Base-by-base conservation (phyloP, 2,329 filamentous ascomycete genomes). In the Neoarthrinium moseri region DNA sequence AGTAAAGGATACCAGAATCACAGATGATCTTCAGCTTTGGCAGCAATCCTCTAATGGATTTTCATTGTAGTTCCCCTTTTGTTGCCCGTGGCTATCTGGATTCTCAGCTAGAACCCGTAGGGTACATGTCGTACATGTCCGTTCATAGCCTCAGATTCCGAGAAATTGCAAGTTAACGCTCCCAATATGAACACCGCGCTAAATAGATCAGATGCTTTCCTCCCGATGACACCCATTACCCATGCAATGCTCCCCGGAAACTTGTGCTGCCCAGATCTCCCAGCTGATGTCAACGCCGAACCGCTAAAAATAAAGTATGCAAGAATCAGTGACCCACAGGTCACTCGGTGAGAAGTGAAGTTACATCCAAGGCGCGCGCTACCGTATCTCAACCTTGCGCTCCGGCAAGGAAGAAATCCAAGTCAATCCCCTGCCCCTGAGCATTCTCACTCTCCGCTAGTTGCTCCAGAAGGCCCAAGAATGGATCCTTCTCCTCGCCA, bases 401-500 rank as follows among this genome's bases (percentile, higher is more conserved):
- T 6, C 63, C 63, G 3, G 57, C 63, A 22, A 91, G 68, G 59
- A 91, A 91, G 66, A 89, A 91, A 62, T 92, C 88, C 56, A 94
- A 69, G 59, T 92, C 88, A 53, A 78, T 85, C 11, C 85, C 86
- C 8, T 83, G 80, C 0, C 84, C 87, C 42, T 80, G 73, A 33
- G 75, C 74, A 43, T 87, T 79, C 65, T 92, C 88, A 57, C 89
- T 91, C 65, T 94, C 88, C 0, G 88, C 89, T 48, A 94, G 73
- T 66, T 94, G 88, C 62, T 94, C 89, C 27, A 94, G 69, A 33
- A 94, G 67, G 50, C 81, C 87, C 32, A 94, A 66, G 59, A 95
- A 94, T 0, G 89, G 88, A 59, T 94, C 89, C 56, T 88, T 91
- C 54, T 92, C 88, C 17, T 84, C 77, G 3, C 70, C 72, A 3